Evolutionary conservation across 331 rosid genomes (phyloP), one percentile per base, ranked within the genome.

Genomic region (Pyrus hybrid): DNA sequence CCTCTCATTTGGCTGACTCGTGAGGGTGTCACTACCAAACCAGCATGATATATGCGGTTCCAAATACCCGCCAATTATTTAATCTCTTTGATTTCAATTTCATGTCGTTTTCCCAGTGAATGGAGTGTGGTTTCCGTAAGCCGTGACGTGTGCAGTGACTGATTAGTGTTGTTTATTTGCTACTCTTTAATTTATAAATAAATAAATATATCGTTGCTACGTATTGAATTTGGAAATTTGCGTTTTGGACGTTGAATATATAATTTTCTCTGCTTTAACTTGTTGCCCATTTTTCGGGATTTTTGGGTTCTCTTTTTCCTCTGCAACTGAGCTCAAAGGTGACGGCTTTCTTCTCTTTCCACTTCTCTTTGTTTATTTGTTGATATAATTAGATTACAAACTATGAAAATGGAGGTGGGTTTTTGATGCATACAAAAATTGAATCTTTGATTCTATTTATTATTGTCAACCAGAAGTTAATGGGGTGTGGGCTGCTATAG

Each of bases 61-160:
- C 63, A 4, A 22, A 58, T 58, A 0, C 23, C 63, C 13, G 17
- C 33, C 58, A 4, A 43, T 3, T 18, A 16, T 17, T 17, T 53
- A 25, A 12, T 53, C 13, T 41, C 47, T 61, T 32, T 8, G 43
- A 35, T 35, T 35, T 35, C 43, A 35, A 35, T 35, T 35, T 35
- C 9, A 8, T 22, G 81, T 70, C 47, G 57, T 77, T 49, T 62
- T 41, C 23, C 62, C 17, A 4, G 11, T 56, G 13, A 9, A 8
- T 2, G 43, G 1, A 35, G 43, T 35, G 12, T 35, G 12, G 41
- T 25, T 2, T 47, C 23, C 82, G 77, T 78, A 25, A 78, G 67
- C 73, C 63, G 63, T 79, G 82, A 72, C 74, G 77, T 64, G 20
- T 18, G 67, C 72, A 12, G 7, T 47, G 75, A 54, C 63, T 4